These are phyloP conservation scores for Corylus heterophylla DNA, from an alignment of 306 rosid genomes.

Conservation along the genomic window DNA sequence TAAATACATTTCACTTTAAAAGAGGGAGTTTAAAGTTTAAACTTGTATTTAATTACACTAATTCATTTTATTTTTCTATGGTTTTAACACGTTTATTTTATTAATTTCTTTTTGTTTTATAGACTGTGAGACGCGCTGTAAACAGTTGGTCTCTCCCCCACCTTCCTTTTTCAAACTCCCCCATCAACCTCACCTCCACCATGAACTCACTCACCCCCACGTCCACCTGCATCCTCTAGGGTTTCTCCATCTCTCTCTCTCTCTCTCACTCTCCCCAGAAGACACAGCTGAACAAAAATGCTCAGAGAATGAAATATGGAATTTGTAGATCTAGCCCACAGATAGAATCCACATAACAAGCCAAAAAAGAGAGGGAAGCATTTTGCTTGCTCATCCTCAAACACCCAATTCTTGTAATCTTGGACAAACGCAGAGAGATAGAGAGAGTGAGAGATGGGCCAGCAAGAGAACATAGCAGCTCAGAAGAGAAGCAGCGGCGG, in stretches of 20 bases:
- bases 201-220: background rate
- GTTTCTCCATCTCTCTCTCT: background rate
- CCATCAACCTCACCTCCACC: background rate
- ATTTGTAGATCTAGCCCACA: background rate
- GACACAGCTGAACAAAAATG: background rate
- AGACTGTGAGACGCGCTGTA: background rate
- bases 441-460: background rate
- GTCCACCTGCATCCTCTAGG: background rate
- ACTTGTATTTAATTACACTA: too few relatives aligned
- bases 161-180: background rate
- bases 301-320: background rate
- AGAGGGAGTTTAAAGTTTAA: too few relatives aligned
- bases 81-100: too few relatives aligned
- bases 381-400: too few relatives aligned
- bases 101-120: too few relatives aligned
- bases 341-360: background rate
- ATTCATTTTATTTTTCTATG: too few relatives aligned
- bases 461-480: background rate
- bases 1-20: too few relatives aligned
- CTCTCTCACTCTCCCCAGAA: background rate
- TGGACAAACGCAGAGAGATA: background rate
- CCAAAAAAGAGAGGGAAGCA: background rate
- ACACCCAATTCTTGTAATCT: background rate
- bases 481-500: constrained; percentile 11
- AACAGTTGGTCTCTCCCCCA: background rate